phyloP scores from a whole-genome alignment of 1,284 basidiomycete species.

The Boletus smithii region DNA sequence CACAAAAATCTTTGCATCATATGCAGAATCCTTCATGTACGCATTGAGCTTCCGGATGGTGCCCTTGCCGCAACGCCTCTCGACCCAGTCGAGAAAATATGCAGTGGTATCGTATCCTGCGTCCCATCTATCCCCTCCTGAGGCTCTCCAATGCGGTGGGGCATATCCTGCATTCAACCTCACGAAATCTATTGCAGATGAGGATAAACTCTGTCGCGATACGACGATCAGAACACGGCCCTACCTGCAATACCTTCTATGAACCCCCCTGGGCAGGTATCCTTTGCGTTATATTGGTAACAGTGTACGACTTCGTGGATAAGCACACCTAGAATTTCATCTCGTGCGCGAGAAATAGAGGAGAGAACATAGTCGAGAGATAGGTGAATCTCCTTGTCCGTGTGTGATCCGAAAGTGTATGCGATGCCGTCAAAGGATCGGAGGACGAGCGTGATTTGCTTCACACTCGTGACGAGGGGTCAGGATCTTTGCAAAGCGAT shows the following conservation, averaged over 20 bases:
- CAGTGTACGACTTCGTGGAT: constrained; percentile 71
- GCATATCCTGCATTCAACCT: constrained; percentile 53
- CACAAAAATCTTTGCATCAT: constrained; percentile 49
- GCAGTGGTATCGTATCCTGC: constrained; percentile 68
- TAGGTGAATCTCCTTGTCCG: constrained; percentile 68
- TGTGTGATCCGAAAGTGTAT: constrained; percentile 52
- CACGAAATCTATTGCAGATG: constrained; percentile 55
- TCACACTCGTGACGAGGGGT: constrained; percentile 41
- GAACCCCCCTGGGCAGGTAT: constrained; percentile 60
- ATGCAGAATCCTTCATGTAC: constrained; percentile 47
- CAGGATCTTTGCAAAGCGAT: neutral
- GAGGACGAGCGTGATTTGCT: constrained; percentile 53
- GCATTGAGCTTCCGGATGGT: constrained; percentile 56
- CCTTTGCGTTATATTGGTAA: constrained; percentile 62
- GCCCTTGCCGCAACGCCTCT: constrained; percentile 50
- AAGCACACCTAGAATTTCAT: constrained; percentile 66
- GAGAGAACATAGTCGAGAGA: constrained; percentile 59
- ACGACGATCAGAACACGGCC: constrained; percentile 8
- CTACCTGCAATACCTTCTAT: constrained; percentile 73
- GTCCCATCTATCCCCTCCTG: constrained; percentile 56
- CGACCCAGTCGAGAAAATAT: constrained; percentile 72
- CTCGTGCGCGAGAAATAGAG: constrained; percentile 42
- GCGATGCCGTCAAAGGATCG: constrained; percentile 66
- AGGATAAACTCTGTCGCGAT: neutral
- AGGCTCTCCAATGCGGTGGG: constrained; percentile 64